Conservation (phyloP, 2,329 filamentous ascomycete genomes). For the Nothophoma quercina region DNA sequence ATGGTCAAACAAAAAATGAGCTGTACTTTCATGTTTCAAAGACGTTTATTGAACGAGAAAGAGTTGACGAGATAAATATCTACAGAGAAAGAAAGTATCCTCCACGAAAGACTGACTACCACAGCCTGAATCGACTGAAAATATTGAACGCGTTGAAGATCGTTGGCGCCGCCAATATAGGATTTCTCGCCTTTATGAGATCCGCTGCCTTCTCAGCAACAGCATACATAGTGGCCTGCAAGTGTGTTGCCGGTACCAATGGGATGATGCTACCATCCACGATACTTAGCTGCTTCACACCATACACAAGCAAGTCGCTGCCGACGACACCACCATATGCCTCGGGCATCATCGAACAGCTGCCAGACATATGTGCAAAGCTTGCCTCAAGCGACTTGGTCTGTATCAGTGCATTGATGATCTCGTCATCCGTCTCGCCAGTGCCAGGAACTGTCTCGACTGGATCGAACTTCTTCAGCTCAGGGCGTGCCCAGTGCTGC, state of each 20-base stretch:
- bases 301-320: conserved; percentile 34
- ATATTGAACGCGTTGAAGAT: conserved; percentile 1
- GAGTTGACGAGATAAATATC: conserved; percentile 1
- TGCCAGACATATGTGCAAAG: conserved; percentile 39
- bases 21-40: too few relatives aligned
- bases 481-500: conserved; percentile 39
- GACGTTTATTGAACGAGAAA: too few relatives aligned
- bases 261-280: conserved; percentile 44
- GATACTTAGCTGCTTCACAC: conserved; percentile 35
- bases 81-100: conserved; percentile 1
- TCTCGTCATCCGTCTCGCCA: conserved; percentile 37
- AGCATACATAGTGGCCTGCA: conserved; percentile 43
- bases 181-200: conserved; percentile 34
- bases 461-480: conserved; percentile 42
- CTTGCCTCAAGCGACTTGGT: conserved; percentile 25
- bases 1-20: too few relatives aligned
- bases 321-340: conserved; percentile 37
- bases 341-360: conserved; percentile 41
- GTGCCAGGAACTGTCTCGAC: conserved; percentile 41
- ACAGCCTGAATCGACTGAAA: neutral
- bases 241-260: conserved; percentile 38
- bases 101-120: neutral
- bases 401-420: conserved; percentile 24
- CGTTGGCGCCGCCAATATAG: neutral
- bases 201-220: conserved; percentile 44